These are phyloP conservation scores for Herpetospermum pedunculosum DNA, from an alignment of 306 rosid genomes.

Conservation along the genomic window DNA sequence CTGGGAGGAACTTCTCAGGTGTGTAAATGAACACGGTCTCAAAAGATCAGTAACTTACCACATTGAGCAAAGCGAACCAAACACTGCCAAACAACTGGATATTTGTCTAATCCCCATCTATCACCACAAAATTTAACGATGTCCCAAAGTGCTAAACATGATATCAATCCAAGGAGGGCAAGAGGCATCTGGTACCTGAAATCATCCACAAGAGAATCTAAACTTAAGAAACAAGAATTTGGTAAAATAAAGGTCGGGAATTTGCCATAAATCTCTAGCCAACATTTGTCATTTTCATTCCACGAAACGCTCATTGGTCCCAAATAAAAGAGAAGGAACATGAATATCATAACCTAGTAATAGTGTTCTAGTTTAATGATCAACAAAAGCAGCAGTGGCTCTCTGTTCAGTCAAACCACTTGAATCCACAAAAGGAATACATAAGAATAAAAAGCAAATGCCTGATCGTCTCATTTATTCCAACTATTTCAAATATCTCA, in stretches of 20 bases:
- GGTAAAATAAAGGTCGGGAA: background rate
- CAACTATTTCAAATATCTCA: background rate
- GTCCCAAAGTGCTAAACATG: slow-evolving; percentile 83
- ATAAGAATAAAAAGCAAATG: no score
- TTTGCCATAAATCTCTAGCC: background rate
- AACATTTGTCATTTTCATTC: background rate
- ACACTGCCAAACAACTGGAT: slow-evolving; percentile 47
- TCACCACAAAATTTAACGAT: slow-evolving; percentile 46
- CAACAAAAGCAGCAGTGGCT: background rate
- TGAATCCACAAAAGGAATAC: background rate
- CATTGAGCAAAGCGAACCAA: slow-evolving; percentile 65
- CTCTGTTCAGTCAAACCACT: background rate
- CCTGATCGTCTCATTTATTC: background rate
- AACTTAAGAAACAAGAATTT: background rate
- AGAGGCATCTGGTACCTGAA: slow-evolving; percentile 86
- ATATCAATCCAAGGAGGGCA: slow-evolving; percentile 70
- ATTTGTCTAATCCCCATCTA: slow-evolving; percentile 52
- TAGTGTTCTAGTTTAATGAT: background rate
- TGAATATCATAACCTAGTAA: background rate
- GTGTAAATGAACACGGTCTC: background rate
- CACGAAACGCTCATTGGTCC: background rate
- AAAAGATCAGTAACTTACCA: slow-evolving; percentile 32
- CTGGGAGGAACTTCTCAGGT: background rate
- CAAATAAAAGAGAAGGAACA: background rate
- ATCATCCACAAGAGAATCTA: slow-evolving; percentile 9